Evolutionary conservation across 2,329 filamentous ascomycete genomes (phyloP), one percentile per base, ranked within the genome.

Genomic region (Colletotrichum tamarilloi): DNA sequence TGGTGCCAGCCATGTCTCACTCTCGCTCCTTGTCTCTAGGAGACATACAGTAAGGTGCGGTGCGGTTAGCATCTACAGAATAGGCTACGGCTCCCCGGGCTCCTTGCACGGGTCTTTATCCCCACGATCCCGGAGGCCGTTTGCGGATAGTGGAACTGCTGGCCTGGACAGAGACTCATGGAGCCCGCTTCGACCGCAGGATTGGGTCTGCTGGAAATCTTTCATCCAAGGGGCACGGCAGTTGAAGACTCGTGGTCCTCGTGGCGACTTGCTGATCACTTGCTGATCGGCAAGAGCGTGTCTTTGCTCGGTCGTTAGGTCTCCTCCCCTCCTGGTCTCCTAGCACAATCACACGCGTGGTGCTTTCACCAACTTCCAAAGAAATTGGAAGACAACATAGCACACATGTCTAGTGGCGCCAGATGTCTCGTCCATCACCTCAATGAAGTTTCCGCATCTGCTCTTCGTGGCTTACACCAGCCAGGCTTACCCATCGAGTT

Each of bases 1-100:
- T 65, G 55, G 24, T 62, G 67, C 56, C 67, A 49, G 67, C 60
- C 71, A 22, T 62, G 71, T 73, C 67, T 73, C 56, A 66, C 38
- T 56, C 14, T 4, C 32, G 19, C 5, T 28, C 28, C 56, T 73
- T 66, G 57, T 71, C 14, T 46, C 30, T 24, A 28, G 53, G 28
- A 62, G 46, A 65, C 5, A 32, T 26, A 2, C 12, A 7, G 35
- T 26, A 57, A 52, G 67, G 55, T 12, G 28, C 38, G 35, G 53
- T 60, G 22, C 3, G 9, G 8, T 2, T 65, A 49, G 56, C 67
- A 35, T 49, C 6, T 19, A 56, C 35, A 35, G 46, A 66, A 70
- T 26, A 49, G 55, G 60, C 60, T 53, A 56, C 32, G 22, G 26
- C 7, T 2, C 22, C 24, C 14, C 24, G 5, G 16, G 22, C 30